These are phyloP conservation scores for Vitis riparia DNA, from an alignment of 164 flowering plant genomes.

Conservation along the genomic window DNA sequence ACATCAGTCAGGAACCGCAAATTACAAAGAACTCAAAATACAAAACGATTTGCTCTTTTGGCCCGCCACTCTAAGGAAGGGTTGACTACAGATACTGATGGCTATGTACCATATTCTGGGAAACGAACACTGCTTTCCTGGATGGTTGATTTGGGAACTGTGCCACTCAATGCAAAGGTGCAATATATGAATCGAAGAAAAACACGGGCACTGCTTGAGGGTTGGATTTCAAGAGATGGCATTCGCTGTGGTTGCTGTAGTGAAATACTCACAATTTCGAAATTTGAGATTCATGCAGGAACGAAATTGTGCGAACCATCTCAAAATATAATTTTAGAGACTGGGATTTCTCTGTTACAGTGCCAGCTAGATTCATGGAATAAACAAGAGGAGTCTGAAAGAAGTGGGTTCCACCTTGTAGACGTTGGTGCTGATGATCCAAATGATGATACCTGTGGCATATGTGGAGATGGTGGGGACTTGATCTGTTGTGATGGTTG, in stretches of 20 bases:
- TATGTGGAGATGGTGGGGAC: slow-evolving; percentile 81
- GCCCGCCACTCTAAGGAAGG: slow-evolving; percentile 41
- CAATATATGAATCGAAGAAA: slow-evolving; percentile 30
- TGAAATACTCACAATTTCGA: slow-evolving; percentile 29
- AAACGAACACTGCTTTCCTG: slow-evolving; percentile 54
- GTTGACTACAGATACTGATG: slow-evolving; percentile 28
- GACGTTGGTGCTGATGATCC: slow-evolving; percentile 54
- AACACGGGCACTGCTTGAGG: slow-evolving; percentile 32
- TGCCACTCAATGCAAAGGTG: slow-evolving; percentile 41
- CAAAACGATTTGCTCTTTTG: slow-evolving; percentile 39
- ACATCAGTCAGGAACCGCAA: slow-evolving; percentile 7
- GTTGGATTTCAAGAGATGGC: slow-evolving; percentile 54
- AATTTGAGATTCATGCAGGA: slow-evolving; percentile 56
- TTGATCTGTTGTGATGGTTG: slow-evolving; percentile 79
- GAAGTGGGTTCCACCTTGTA: slow-evolving; percentile 37
- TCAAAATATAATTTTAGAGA: slow-evolving; percentile 44
- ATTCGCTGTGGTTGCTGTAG: slow-evolving; percentile 56
- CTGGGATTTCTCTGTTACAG: slow-evolving; percentile 48
- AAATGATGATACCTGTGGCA: slow-evolving; percentile 75
- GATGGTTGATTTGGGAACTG: slow-evolving; percentile 58
- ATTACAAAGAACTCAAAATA: slow-evolving; percentile 16
- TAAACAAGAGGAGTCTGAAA: slow-evolving; percentile 41
- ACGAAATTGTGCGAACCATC: slow-evolving; percentile 29
- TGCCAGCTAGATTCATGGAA: slow-evolving; percentile 61
- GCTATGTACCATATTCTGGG: slow-evolving; percentile 32